Base-by-base conservation (phyloP, 169 alveolate genomes). In the Plasmodium gonderi region DNA sequence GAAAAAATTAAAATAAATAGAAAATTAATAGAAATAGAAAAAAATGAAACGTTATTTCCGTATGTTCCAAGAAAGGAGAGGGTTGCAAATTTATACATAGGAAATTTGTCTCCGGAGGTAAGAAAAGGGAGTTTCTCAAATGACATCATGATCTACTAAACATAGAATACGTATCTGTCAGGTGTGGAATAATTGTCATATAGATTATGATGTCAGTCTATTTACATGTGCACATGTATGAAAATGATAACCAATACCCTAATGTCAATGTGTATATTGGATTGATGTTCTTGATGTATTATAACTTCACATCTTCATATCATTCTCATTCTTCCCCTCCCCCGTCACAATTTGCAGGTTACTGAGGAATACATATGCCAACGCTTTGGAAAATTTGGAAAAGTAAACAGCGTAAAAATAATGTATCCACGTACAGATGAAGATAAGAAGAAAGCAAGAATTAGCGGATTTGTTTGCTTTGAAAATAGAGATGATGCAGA, bases 391-490 rank as follows among this genome's bases (percentile, higher is more conserved):
- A 95, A 95, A 91, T 96, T 89, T 76, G 98, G 98, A 54, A 96
- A 93, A 91, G 96, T 97, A 40, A 96, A 95, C 69, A 94, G 97
- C 51, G 96, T 97, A 3, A 97, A 97, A 81, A 92, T 97, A 29
- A 97, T 97, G 98, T 96, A 92, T 33, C 98, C 98, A 26, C 92
- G 98, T 69, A 92, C 95, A 54, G 97, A 95, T 20, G 98, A 97
- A 77, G 98, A 97, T 87, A 76, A 95, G 60, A 90, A 82, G 65
- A 76, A 96, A 36, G 96, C 95, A 47, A 90, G 97, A 75, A 94
- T 95, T 49, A 95, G 97, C 54, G 98, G 98, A 7, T 97, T 96
- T 60, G 97, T 97, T 33, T 93, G 96, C 65, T 97, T 94, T 87
- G 96, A 95, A 87, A 95, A 92, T 80, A 92, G 94, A 65, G 92